A percentile compares a stretch with the other conserved stretches of the same genome.
Evolutionary conservation across 2,329 filamentous ascomycete species (phyloP).

Genomic region (Neonectria sp.): DNA sequence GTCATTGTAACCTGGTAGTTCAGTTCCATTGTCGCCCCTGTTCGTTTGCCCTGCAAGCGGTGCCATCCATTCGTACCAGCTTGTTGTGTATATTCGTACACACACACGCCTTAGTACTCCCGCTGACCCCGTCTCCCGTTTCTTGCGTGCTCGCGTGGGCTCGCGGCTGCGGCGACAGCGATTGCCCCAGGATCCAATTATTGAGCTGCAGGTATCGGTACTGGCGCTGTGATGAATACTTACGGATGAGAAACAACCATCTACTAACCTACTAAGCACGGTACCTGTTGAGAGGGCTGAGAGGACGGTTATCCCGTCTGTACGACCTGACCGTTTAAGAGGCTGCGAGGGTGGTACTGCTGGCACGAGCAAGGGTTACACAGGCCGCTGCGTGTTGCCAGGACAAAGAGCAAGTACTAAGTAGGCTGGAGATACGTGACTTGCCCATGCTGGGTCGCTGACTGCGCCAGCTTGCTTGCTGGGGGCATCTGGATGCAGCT

Average conservation of each 20-base stretch:
- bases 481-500: conserved; percentile 9
- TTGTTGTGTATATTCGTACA: neutral
- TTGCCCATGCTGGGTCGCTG: conserved; percentile 2
- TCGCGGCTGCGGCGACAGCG: conserved; percentile 37
- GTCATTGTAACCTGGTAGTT: conserved; percentile 17
- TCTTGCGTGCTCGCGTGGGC: conserved; percentile 46
- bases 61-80: neutral
- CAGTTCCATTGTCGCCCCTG: conserved; percentile 17
- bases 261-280: neutral
- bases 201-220: neutral
- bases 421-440: conserved; percentile 18
- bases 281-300: neutral
- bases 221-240: neutral
- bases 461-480: conserved; percentile 11
- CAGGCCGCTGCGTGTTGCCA: conserved; percentile 27
- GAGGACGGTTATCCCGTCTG: neutral
- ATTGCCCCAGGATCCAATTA: conserved; percentile 12
- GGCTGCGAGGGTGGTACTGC: conserved; percentile 13
- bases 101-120: conserved; percentile 6
- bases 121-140: conserved; percentile 36
- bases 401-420: conserved; percentile 31
- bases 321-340: neutral
- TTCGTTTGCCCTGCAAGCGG: conserved; percentile 12
- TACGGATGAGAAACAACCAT: neutral
- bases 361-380: conserved; percentile 31